Percentiles rank a stretch among this genome's conserved stretches.
phyloP scores from a whole-genome alignment of 1,284 basidiomycete species.

The Microbotryum silenes-acaulis region DNA sequence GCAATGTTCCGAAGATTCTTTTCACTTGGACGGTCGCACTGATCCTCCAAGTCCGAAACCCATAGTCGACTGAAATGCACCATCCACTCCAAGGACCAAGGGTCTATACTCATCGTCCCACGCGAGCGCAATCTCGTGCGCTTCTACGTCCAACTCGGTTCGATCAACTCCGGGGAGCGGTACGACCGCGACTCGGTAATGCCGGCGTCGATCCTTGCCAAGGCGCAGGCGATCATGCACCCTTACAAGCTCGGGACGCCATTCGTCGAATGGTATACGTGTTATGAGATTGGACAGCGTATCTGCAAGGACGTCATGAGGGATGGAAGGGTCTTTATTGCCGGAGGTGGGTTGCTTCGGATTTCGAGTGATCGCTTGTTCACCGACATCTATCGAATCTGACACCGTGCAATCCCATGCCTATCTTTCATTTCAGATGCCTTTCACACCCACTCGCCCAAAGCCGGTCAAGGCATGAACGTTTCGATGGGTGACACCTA shows the following conservation, averaged over 20 bases:
- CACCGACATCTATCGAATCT: too few species aligned
- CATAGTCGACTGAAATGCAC: conserved; percentile 37
- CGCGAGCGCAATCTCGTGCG: conserved; percentile 37
- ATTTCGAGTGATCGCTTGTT: too few species aligned
- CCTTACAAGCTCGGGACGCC: conserved; percentile 55
- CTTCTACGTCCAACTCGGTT: conserved; percentile 29
- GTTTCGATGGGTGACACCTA: too few species aligned
- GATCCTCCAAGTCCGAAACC: not conserved
- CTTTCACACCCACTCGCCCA: not conserved
- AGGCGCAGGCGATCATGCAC: conserved; percentile 56
- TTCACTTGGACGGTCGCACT: not conserved
- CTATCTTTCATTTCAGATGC: conserved; percentile 10
- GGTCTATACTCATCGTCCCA: conserved; percentile 38
- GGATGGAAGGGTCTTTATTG: conserved; percentile 65
- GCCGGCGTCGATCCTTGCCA: conserved; percentile 55
- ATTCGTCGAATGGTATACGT: conserved; percentile 51
- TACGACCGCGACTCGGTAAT: conserved; percentile 53
- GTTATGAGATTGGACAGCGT: conserved; percentile 64
- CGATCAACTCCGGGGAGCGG: conserved; percentile 14
- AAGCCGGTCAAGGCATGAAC: too few species aligned
- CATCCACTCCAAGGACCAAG: conserved; percentile 35
- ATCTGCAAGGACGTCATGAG: conserved; percentile 59
- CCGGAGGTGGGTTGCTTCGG: conserved; percentile 54
- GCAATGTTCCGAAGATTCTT: not conserved
- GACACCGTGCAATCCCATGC: conserved; percentile 39